These are phyloP conservation scores for Blechomonas ayalai DNA, from an alignment of 208 protist species.

Conservation along the genomic window DNA sequence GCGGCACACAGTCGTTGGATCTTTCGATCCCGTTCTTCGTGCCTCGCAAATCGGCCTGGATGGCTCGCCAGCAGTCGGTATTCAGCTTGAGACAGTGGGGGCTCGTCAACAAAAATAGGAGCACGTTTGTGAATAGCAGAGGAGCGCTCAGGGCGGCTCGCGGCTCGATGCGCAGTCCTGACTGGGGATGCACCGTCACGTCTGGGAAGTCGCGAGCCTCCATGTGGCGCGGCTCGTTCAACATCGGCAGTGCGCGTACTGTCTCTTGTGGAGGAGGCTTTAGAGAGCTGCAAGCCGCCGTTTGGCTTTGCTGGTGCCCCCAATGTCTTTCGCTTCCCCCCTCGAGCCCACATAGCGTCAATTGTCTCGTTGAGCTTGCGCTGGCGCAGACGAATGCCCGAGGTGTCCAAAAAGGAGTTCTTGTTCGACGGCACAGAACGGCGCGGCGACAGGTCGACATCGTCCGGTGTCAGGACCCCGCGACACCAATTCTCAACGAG, in stretches of 20 bases:
- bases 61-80: constrained; percentile 33
- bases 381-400: constrained; percentile 23
- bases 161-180: too few relatives aligned
- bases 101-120: constrained; percentile 13
- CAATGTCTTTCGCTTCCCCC: too few relatives aligned
- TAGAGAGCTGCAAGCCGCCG: too few relatives aligned
- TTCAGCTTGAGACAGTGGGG: constrained; percentile 40
- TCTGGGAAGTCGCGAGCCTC: too few relatives aligned
- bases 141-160: too few relatives aligned
- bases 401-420: constrained; percentile 2
- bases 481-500: constrained; percentile 33
- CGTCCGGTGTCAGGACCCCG: constrained; percentile 20
- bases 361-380: constrained; percentile 18
- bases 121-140: neutral
- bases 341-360: too few relatives aligned
- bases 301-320: too few relatives aligned
- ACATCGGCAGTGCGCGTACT: too few relatives aligned
- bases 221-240: too few relatives aligned
- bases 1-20: constrained; percentile 69
- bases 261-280: too few relatives aligned
- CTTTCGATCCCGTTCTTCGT: constrained; percentile 57
- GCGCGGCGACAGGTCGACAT: constrained; percentile 2
- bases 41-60: constrained; percentile 45
- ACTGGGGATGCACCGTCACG: too few relatives aligned
- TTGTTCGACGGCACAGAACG: neutral